Evolutionary conservation across 1,284 basidiomycete genomes (phyloP), one percentile per base, ranked within the genome.

Genomic region (Boletus subluridellus): DNA sequence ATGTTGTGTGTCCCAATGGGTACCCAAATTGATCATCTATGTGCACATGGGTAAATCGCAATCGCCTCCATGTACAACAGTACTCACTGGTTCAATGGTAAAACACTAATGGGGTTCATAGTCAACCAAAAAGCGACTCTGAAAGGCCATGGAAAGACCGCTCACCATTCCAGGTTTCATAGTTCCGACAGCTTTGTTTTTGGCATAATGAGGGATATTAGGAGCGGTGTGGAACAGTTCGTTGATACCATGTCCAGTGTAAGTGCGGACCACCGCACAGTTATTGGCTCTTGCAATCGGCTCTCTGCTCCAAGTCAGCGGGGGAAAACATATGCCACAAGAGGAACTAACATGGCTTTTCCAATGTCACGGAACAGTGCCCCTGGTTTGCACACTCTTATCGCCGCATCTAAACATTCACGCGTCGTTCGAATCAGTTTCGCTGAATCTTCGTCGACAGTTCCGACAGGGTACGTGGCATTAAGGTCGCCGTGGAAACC

Each of bases 401-500:
- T 98, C 10, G 95, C 86, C 62, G 87, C 92, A 67, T 96, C 92
- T 52, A 95, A 79, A 61, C 86, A 86, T 71, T 89, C 80, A 56
- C 93, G 89, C 12, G 94, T 85, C 10, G 89, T 89, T 41, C 80
- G 83, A 65, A 98, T 91, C 50, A 98, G 80, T 66, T 88, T 90
- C 66, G 83, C 78, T 12, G 91, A 89, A 59, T 94, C 91, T 41
- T 90, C 86, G 72, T 93, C 90, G 63, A 94, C 84, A 63, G 87
- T 82, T 55, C 94, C 95, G 50, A 97, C 94, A 9, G 93, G 87
- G 73, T 94, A 96, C 39, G 87, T 92, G 66, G 84, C 95, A 72
- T 98, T 98, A 55, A 97, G 76, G 75, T 98, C 95, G 32, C 84
- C 88, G 76, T 98, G 95, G 76, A 86, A 92, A 38, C 94, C 92